Conservation (phyloP, 2,329 filamentous ascomycete species). For the Nakataea oryzae region DNA sequence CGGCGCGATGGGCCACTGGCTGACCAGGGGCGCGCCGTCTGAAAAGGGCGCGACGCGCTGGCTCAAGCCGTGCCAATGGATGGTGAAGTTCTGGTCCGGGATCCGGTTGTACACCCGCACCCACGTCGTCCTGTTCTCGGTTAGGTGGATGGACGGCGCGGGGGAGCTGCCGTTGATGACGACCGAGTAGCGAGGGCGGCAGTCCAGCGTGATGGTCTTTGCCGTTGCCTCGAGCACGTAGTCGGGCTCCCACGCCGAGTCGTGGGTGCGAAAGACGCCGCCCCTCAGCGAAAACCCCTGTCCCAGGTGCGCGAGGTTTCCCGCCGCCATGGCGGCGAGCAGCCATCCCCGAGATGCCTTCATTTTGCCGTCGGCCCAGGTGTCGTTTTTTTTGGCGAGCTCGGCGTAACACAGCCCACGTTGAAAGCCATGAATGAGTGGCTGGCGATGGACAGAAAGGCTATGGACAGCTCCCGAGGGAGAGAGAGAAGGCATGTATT, state of each 20-base stretch:
- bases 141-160: conserved; percentile 35
- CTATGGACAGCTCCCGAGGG: no score
- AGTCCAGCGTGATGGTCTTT: conserved; percentile 28
- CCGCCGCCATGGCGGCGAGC: not conserved
- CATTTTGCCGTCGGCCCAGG: not conserved
- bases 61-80: conserved; percentile 59
- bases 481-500: no score
- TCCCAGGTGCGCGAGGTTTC: not conserved
- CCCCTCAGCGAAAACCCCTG: not conserved
- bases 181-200: conserved; percentile 27
- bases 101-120: conserved; percentile 51
- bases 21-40: conserved; percentile 48
- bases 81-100: conserved; percentile 40
- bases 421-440: no score
- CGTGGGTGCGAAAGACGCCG: conserved; percentile 11
- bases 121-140: conserved; percentile 36
- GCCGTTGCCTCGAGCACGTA: conserved; percentile 33
- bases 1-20: conserved; percentile 56
- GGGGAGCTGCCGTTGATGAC: conserved; percentile 42
- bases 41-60: conserved; percentile 51
- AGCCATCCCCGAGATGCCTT: not conserved
- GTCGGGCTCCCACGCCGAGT: conserved; percentile 26
- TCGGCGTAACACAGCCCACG: no score
- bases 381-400: no score
- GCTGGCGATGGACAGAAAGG: no score